Base-by-base conservation (phyloP, 768 basidiomycete species). In the Lactifluus volemus region DNA sequence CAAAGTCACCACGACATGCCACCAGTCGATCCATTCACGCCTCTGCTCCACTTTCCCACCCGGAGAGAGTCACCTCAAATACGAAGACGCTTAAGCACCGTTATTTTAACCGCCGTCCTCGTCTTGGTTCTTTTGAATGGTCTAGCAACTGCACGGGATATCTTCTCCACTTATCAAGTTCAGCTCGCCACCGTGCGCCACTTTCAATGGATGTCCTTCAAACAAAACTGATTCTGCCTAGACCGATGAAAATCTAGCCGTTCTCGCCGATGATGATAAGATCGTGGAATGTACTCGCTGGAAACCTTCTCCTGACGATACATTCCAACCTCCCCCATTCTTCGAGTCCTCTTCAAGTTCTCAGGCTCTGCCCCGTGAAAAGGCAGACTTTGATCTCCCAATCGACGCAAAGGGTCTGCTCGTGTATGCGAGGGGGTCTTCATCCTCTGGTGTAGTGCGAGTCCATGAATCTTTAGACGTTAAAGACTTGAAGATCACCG, bases 391-490 rank as follows among this genome's bases (percentile, higher is more conserved):
- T 45, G 38, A 61, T 41, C n/a, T 57, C 7, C 55, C 60, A 14
- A 17, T 57, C 10, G 50, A 57, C 30, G 55, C 50, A n/a, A 17
- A 36, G 34, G 55, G 5, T 21, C 38, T 58, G 30, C 48, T 52
- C 17, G 49, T 53, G 42, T 9, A 34, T 15, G 25, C 55, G 14
- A 45, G 50, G 45, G 55, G 55, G 2, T 61, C 60, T 25, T 48
- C 47, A n/a, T 45, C 55, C 10, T 61, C 60, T 41, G 55, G 60
- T 42, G 19, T 53, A 19, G 55, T 52, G n/a, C 60, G 45, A 32
- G 36, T 57, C 17, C 49, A 44, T 25, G 34, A 57, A 34, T 57
- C 55, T 5, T 2, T 36, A 10, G 29, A 57, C 5, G 50, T 61
- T 19, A 49, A 61, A 17, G 50, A 57, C 21, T n/a, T 61, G 36